Conservation (phyloP, 257 asterid genomes). For the Cinchona pubescens region DNA sequence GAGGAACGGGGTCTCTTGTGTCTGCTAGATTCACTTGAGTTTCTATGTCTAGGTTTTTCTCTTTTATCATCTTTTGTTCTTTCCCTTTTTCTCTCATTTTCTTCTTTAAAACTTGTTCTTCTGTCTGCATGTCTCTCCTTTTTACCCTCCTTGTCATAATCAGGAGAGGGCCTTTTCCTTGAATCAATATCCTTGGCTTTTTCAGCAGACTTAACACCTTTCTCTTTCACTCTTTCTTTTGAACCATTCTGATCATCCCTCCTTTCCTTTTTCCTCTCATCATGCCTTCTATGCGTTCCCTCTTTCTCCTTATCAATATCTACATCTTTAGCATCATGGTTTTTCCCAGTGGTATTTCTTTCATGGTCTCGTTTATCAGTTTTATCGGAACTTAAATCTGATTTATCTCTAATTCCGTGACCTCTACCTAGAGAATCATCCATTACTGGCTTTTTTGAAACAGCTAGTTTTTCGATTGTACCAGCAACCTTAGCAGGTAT, state of each 20-base stretch:
- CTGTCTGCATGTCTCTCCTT: conserved; percentile 45
- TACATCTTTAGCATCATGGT: conserved; percentile 28
- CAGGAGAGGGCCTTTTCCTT: conserved; percentile 58
- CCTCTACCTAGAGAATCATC: conserved; percentile 29
- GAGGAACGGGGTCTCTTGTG: conserved; percentile 63
- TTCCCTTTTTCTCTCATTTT: conserved; percentile 47
- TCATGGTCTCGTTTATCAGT: conserved; percentile 43
- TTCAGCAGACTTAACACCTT: conserved; percentile 47
- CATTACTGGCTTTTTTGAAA: conserved; percentile 29
- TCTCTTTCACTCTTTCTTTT: conserved; percentile 60
- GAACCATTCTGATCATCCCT: conserved; percentile 42
- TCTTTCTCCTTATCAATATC: conserved; percentile 52
- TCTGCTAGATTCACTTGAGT: conserved; percentile 56
- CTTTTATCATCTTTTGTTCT: conserved; percentile 54
- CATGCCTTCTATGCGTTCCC: conserved; percentile 51
- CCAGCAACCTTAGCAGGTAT: conserved; percentile 30
- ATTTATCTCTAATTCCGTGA: conserved; percentile 32
- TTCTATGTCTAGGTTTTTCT: conserved; percentile 58
- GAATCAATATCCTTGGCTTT: conserved; percentile 60
- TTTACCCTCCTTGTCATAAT: conserved; percentile 49
- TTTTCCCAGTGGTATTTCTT: conserved; percentile 39
- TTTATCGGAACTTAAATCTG: too few species aligned
- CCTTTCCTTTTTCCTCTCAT: conserved; percentile 53
- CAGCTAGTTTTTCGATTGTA: conserved; percentile 45
- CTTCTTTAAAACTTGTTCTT: conserved; percentile 45